Conservation (phyloP, 2,329 filamentous ascomycete species). For the Sarocladiaceae sp. region DNA sequence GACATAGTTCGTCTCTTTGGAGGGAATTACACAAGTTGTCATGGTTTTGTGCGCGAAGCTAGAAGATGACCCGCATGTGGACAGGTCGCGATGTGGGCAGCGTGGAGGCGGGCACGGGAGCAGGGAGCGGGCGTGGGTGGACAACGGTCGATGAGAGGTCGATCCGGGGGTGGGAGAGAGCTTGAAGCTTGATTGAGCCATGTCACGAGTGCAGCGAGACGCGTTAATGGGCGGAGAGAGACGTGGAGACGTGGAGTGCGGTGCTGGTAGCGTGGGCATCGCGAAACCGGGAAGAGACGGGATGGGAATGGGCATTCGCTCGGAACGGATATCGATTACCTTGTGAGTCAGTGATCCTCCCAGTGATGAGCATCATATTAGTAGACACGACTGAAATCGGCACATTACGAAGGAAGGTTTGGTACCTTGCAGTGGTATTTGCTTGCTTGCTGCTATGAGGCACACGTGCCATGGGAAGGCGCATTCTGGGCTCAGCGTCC, state of each 20-base stretch:
- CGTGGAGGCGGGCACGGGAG: slow-evolving; percentile 2
- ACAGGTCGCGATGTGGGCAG: slow-evolving; percentile 4
- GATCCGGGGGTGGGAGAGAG: slow-evolving; percentile 3
- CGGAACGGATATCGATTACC: background rate
- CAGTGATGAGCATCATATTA: background rate
- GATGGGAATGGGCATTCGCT: background rate
- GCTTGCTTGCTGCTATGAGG: no score
- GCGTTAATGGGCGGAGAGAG: slow-evolving; percentile 5
- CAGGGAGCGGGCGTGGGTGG: slow-evolving; percentile 4
- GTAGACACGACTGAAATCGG: no score
- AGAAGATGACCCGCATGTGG: background rate
- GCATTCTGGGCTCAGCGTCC: no score
- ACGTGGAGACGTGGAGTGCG: background rate
- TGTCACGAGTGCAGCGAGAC: background rate
- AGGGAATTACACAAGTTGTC: no score
- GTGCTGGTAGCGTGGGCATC: background rate
- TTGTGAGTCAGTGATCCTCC: no score
- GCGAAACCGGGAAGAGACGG: slow-evolving; percentile 8
- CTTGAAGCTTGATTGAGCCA: background rate
- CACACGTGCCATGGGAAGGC: no score
- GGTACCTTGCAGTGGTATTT: no score
- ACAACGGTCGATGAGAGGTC: slow-evolving; percentile 7
- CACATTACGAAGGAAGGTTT: no score
- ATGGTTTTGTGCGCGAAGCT: slow-evolving; percentile 6
- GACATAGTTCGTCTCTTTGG: background rate